Evolutionary conservation across 202 grass and related monocot genomes (phyloP).

Genomic region (Schoenoplectus tabernaemontani): DNA sequence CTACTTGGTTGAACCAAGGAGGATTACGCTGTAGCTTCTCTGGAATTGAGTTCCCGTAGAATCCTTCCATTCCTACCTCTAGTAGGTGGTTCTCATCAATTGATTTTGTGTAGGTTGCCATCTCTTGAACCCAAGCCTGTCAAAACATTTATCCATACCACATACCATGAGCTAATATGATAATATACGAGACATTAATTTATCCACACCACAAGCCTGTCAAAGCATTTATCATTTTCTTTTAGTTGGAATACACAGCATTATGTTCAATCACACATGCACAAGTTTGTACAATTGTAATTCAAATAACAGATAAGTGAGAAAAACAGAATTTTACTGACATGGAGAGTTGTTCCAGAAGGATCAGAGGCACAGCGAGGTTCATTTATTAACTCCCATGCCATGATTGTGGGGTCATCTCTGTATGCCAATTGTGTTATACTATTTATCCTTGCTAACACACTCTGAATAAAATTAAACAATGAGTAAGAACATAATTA

Average conservation of each 20-base stretch:
- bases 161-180: not conserved
- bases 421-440: constrained; percentile 27
- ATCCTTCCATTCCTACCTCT: constrained; percentile 41
- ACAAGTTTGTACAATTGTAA: not conserved
- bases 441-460: constrained; percentile 28
- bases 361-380: constrained; percentile 27
- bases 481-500: not conserved
- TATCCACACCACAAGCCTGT: too few species aligned
- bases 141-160: not conserved
- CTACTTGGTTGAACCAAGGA: constrained; percentile 29
- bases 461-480: constrained; percentile 15
- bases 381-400: constrained; percentile 43
- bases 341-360: constrained; percentile 29
- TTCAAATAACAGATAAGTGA: not conserved
- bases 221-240: too few species aligned
- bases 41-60: constrained; percentile 34
- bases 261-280: not conserved
- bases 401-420: constrained; percentile 37
- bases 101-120: constrained; percentile 37
- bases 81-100: constrained; percentile 31
- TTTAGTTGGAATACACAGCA: too few species aligned
- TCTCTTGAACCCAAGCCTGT: constrained; percentile 42
- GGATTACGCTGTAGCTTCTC: constrained; percentile 41
- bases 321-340: not conserved
- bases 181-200: too few species aligned